Base-by-base conservation (phyloP, 495 filamentous ascomycete genomes). In the Xeromyces bisporus region DNA sequence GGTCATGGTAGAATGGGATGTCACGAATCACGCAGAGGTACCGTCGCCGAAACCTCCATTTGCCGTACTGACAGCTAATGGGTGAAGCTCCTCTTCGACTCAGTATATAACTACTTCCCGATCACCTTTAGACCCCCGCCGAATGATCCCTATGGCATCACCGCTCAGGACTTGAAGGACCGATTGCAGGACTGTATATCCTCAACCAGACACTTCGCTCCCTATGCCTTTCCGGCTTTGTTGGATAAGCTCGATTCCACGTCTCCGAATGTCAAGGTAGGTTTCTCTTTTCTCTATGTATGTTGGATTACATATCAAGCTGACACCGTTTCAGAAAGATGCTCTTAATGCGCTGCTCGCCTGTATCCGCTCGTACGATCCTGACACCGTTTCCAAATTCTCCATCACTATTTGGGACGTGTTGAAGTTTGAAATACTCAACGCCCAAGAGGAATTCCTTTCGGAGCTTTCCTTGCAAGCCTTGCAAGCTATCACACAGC, bases 161-260 rank as follows among this genome's bases (percentile, higher is more conserved):
- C 77, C 16, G 66, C 77, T 3, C 75, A 82, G 47, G 69, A 83
- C 37, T 48, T 83, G 28, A 83, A 83, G 37, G 58, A 61, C 24
- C 64, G 77, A 13, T 50, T 83, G n/a, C 64, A 77, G 33, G 68
- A 71, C 25, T 83, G 77, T 41, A 75, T 83, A 37, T 56, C 76
- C n/a, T 66, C 76, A 9, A 77, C 69, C 3, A 52, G 55, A n/a
- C 56, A 64, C 23, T 79, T 83, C 47, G 76, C 77, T 15, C 69
- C 73, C 1, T 71, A 76, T 42, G 53, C 76, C 3, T 75, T 82
- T 32, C 76, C 77, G 3, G 64, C 73, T 14, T 55, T 83, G 30
- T 53, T 83, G 20, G 77, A 83, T 36, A 83, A 83, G 48, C 59
- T 83, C 20, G 77, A 83, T 46, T 80, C 77, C 9, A 78, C 77